Evolutionary conservation across 257 asterid genomes (phyloP), one percentile per base, ranked within the genome.

Genomic region (Echium plantagineum): DNA sequence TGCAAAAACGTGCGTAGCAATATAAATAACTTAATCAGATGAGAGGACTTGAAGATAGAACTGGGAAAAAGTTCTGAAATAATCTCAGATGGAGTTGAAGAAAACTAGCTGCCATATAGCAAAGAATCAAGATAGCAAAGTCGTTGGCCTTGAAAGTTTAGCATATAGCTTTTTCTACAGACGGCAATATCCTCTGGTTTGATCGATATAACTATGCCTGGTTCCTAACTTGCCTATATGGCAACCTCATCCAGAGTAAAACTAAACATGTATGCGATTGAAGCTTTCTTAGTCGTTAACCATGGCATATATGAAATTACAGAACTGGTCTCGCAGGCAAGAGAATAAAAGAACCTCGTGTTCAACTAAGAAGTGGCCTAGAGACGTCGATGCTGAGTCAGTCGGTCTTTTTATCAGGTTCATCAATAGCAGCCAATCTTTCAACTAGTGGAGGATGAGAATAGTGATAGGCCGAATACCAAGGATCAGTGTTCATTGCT

Each of bases 361-460:
- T 21, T 28, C 21, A 67, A 24, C 19, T 42, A 42, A 61, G 66
- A 26, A 24, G 32, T 56, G 51, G 51, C 58, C 21, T 42, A 42
- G 49, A 17, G 3, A 42, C 17, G 49, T 13, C 49, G 17, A n/a
- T 0, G 22, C 17, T 22, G 24, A 21, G 24, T 80, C 82, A 90
- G 67, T 86, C 85, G 0, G 83, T 65, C 86, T 90, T 90, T 66
- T 90, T 90, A 21, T 81, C 89, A n/a, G 82, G 52, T 70, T 72
- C 69, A 38, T 90, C 97, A 17, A 90, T 79, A 17, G 96, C 96
- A 46, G 94, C 85, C 76, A 91, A 70, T 67, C 98, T 82, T 64
- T 91, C 98, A 16, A 91, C 97, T 21, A 91, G 78, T 13, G 95
- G 98, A 68, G 98, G 98, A 71, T 91, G 98, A 19, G 98, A 91